A percentile compares a stretch with the other conserved stretches of the same genome.
Conservation (phyloP, 306 rosid species). For the Glycyrrhiza uralensis region DNA sequence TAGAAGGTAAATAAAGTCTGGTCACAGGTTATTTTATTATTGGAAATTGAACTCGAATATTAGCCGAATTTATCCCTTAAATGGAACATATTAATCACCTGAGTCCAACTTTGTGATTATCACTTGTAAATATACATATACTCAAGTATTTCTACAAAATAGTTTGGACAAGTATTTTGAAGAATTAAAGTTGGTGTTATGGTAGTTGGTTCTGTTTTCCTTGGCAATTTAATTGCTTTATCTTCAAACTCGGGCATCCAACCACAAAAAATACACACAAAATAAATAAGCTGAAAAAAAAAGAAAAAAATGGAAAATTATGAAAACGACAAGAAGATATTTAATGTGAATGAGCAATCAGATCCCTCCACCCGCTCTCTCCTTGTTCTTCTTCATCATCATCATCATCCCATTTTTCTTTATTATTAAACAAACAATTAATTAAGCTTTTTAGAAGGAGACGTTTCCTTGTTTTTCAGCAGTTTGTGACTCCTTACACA, state of each 20-base stretch:
- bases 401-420: neutral
- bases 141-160: neutral
- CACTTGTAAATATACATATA: neutral
- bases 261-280: slow-evolving; percentile 69
- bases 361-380: slow-evolving; percentile 55
- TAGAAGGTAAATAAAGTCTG: too few relatives aligned
- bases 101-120: too few relatives aligned
- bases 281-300: slow-evolving; percentile 28
- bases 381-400: slow-evolving; percentile 42
- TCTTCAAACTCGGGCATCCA: slow-evolving; percentile 77
- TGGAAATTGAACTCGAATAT: too few relatives aligned
- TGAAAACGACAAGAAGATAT: slow-evolving; percentile 96
- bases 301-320: slow-evolving; percentile 29
- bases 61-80: too few relatives aligned
- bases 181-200: slow-evolving; percentile 72
- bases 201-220: slow-evolving; percentile 75
- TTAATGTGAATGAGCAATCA: slow-evolving; percentile 59
- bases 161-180: slow-evolving; percentile 22
- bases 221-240: slow-evolving; percentile 74
- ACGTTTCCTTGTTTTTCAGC: slow-evolving; percentile 86
- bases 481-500: slow-evolving; percentile 59
- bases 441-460: slow-evolving; percentile 54
- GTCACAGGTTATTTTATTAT: too few relatives aligned
- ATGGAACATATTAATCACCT: too few relatives aligned
- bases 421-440: slow-evolving; percentile 7